Percentiles rank a stretch among this genome's conserved stretches.
These are phyloP conservation scores for Alternaria angustiovoidea DNA, from an alignment of 2,329 filamentous ascomycete species.

Conservation along the genomic window DNA sequence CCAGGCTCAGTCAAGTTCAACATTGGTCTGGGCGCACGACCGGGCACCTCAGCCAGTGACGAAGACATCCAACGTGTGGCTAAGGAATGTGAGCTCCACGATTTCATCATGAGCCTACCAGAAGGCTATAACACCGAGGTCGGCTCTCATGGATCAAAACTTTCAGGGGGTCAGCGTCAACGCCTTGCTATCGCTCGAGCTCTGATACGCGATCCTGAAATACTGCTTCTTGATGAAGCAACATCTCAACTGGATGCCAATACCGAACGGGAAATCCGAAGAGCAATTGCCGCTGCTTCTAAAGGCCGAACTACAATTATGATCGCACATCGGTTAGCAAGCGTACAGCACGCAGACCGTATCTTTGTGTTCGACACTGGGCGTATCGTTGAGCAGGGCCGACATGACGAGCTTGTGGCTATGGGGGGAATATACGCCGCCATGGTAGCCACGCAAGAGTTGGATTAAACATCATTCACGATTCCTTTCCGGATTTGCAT, in stretches of 20 bases:
- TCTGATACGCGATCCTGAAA: conserved; percentile 56
- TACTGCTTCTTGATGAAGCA: conserved; percentile 58
- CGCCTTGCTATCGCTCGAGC: conserved; percentile 57
- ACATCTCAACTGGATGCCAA: conserved; percentile 58
- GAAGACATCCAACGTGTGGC: conserved; percentile 48
- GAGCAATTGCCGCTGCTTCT: conserved; percentile 52
- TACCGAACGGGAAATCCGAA: conserved; percentile 54
- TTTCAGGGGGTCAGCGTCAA: conserved; percentile 58
- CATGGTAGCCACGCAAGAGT: conserved; percentile 49
- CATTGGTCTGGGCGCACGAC: conserved; percentile 51
- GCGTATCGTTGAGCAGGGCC: conserved; percentile 67
- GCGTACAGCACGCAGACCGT: conserved; percentile 79
- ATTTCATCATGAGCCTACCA: conserved; percentile 57
- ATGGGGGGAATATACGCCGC: conserved; percentile 46
- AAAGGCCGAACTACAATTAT: conserved; percentile 70
- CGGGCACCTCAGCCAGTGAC: conserved; percentile 30
- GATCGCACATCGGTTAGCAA: conserved; percentile 79
- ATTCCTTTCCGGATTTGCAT: not conserved
- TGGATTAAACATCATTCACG: conserved; percentile 30
- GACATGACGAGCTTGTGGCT: conserved; percentile 65
- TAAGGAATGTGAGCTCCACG: conserved; percentile 55
- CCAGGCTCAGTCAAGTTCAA: conserved; percentile 56
- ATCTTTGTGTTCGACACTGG: conserved; percentile 80
- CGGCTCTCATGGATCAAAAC: conserved; percentile 52
- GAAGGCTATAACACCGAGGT: conserved; percentile 59